These are phyloP conservation scores for Leptographium flavum DNA, from an alignment of 2,329 filamentous ascomycete species.

Conservation along the genomic window DNA sequence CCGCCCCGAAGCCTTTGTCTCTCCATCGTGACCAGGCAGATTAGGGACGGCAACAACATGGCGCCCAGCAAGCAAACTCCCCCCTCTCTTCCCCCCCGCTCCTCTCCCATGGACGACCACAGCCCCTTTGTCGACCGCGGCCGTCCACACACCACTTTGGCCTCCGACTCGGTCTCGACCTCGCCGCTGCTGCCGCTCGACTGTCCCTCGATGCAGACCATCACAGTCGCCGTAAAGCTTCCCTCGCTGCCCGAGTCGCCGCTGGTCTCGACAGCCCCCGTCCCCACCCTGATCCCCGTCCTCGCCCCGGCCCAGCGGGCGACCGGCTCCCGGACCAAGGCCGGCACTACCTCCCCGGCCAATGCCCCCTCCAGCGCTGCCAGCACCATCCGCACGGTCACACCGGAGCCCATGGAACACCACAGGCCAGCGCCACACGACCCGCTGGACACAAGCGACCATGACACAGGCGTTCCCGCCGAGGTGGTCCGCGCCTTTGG, in stretches of 20 bases:
- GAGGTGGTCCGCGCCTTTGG: conserved; percentile 18
- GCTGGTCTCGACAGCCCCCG: conserved; percentile 7
- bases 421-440: conserved; percentile 12
- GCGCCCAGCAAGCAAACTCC: background rate
- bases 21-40: background rate
- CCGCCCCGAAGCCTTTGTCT: background rate
- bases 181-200: conserved; percentile 11
- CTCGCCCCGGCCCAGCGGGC: conserved; percentile 8
- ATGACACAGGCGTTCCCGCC: conserved; percentile 1
- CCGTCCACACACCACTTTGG: conserved; percentile 6
- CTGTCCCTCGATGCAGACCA: conserved; percentile 3
- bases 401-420: conserved; percentile 40
- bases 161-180: background rate
- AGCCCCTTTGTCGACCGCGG: conserved; percentile 9
- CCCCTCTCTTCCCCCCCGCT: no score
- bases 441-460: conserved; percentile 11
- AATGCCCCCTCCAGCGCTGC: background rate
- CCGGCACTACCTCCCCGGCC: no score
- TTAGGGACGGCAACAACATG: background rate
- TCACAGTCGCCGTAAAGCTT: conserved; percentile 4
- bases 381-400: conserved; percentile 48
- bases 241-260: conserved; percentile 16
- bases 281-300: conserved; percentile 6
- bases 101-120: background rate
- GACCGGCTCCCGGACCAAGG: background rate